These are phyloP conservation scores for Mollisiaceae sp. DNA, from an alignment of 2,329 filamentous ascomycete genomes.

Conservation along the genomic window DNA sequence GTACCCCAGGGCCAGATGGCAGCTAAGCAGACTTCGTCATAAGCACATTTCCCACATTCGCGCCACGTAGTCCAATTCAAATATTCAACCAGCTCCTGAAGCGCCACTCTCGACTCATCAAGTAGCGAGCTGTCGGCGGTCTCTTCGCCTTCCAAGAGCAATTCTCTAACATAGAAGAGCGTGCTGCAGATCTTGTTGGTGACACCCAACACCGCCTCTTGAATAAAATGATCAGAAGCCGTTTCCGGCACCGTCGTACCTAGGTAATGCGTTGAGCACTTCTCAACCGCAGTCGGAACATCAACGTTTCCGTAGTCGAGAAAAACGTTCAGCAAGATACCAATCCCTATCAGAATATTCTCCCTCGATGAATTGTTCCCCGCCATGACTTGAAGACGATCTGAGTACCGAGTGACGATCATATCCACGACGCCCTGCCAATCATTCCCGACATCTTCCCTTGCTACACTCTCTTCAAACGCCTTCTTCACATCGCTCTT, in stretches of 20 bases:
- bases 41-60: slow-evolving; percentile 55
- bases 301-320: slow-evolving; percentile 10
- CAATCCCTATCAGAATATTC: slow-evolving; percentile 1
- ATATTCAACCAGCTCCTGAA: slow-evolving; percentile 14
- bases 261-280: slow-evolving; percentile 1
- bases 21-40: slow-evolving; percentile 61
- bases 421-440: slow-evolving; percentile 7
- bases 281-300: not conserved
- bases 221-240: not conserved
- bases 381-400: slow-evolving; percentile 7
- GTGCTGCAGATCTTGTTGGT: not conserved
- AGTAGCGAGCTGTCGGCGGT: not conserved
- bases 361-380: not conserved
- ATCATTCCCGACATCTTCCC: not conserved
- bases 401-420: slow-evolving; percentile 7
- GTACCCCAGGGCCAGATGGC: slow-evolving; percentile 67
- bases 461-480: slow-evolving; percentile 14
- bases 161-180: not conserved
- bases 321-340: not conserved
- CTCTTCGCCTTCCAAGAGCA: not conserved
- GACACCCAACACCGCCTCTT: not conserved
- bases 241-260: not conserved
- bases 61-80: slow-evolving; percentile 63
- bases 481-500: not conserved
- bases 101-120: not conserved